Conservation (phyloP, 2,329 filamentous ascomycete species). For the Hysterium pulicare region DNA sequence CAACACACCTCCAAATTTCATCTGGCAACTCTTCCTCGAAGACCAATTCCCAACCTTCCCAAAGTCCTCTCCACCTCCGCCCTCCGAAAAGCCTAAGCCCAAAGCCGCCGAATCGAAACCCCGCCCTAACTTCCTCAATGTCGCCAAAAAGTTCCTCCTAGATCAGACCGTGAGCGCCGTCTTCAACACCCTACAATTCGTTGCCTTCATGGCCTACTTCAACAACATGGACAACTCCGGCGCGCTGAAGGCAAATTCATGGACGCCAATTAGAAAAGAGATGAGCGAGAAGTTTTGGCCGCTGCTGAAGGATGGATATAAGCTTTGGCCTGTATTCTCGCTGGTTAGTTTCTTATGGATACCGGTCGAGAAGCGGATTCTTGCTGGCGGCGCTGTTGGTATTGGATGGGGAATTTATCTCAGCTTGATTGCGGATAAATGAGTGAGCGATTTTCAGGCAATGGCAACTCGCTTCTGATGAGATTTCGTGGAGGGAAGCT, state of each 20-base stretch:
- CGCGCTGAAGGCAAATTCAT: background rate
- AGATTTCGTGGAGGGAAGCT: no score
- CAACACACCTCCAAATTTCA: conserved; percentile 75
- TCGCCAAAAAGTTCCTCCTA: conserved; percentile 62
- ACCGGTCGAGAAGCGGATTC: conserved; percentile 66
- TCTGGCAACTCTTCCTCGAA: conserved; percentile 83
- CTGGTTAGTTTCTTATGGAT: conserved; percentile 68
- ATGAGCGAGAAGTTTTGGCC: conserved; percentile 55
- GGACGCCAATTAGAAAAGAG: conserved; percentile 24
- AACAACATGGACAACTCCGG: conserved; percentile 13
- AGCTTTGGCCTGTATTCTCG: conserved; percentile 69
- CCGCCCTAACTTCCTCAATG: conserved; percentile 58
- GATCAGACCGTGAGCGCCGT: conserved; percentile 67
- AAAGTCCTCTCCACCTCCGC: conserved; percentile 27
- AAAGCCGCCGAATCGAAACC: conserved; percentile 21
- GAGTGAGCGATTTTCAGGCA: no score
- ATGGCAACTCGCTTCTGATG: no score
- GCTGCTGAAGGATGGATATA: conserved; percentile 59
- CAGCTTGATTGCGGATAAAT: conserved; percentile 53
- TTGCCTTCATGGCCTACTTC: conserved; percentile 55
- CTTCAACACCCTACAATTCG: conserved; percentile 64
- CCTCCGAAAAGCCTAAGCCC: conserved; percentile 29
- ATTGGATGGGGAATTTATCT: conserved; percentile 74
- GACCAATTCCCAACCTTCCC: conserved; percentile 63
- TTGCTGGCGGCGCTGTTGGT: conserved; percentile 69